Evolutionary conservation across 208 protist genomes (phyloP).

Genomic region (Leishmania martiniquensis): DNA sequence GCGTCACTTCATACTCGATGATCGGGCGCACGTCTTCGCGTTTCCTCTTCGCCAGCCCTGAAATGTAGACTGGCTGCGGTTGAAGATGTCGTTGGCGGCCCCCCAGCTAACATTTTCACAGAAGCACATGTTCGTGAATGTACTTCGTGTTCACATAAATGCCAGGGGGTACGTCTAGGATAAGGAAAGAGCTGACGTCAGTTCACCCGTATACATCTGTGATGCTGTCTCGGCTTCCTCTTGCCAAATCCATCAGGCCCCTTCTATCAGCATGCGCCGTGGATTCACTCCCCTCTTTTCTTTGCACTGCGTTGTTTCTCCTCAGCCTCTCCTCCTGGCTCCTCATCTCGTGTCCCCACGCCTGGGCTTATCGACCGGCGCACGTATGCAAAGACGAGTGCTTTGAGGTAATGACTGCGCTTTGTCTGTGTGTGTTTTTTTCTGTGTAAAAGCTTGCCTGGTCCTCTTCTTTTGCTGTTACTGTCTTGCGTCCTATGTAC

Average conservation of each 20-base stretch:
- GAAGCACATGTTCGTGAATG: neutral
- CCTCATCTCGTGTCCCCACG: neutral
- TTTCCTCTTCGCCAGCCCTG: neutral
- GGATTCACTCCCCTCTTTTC: neutral
- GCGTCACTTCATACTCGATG: neutral
- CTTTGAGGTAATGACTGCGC: neutral
- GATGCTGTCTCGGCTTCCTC: neutral
- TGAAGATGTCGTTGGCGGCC: neutral
- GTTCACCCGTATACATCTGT: neutral
- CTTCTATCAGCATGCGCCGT: neutral
- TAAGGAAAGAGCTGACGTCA: neutral
- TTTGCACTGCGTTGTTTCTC: neutral
- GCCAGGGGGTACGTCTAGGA: neutral
- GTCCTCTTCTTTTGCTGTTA: conserved; percentile 8
- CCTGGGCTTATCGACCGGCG: neutral
- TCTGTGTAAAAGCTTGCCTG: neutral
- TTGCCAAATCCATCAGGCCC: neutral
- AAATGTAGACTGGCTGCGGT: neutral
- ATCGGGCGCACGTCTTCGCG: neutral
- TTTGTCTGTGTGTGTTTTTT: too few species aligned
- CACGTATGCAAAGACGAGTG: neutral
- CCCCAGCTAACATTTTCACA: too few species aligned
- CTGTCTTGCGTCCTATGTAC: conserved; percentile 30
- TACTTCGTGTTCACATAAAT: neutral
- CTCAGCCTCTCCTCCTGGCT: neutral